Evolutionary conservation across 2,329 filamentous ascomycete genomes (phyloP).

Genomic region (Whalleya microplaca): DNA sequence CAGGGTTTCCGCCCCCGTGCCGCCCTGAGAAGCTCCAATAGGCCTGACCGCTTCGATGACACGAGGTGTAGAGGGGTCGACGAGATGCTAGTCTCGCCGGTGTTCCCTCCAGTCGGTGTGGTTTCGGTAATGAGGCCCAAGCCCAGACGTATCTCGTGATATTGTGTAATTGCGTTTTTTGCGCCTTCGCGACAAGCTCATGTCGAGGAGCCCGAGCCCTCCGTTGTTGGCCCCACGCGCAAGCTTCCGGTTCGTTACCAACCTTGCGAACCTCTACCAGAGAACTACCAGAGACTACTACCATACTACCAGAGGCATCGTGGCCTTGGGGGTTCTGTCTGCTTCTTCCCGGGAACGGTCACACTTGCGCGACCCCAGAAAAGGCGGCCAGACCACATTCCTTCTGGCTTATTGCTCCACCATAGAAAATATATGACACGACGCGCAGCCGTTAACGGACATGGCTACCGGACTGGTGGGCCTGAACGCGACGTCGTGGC

Average conservation of each 20-base stretch:
- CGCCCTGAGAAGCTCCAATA: not conserved
- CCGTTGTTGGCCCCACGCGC: constrained; percentile 17
- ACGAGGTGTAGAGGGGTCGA: constrained; percentile 15
- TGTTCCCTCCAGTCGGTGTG: constrained; percentile 24
- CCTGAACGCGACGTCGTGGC: constrained; percentile 22
- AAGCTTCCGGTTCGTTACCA: constrained; percentile 30
- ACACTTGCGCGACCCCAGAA: constrained; percentile 19
- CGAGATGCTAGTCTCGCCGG: constrained; percentile 13
- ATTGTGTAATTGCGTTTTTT: constrained; percentile 20
- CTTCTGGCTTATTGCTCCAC: constrained; percentile 24
- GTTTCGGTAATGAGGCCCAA: constrained; percentile 25
- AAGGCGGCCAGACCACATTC: constrained; percentile 20
- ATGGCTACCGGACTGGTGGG: constrained; percentile 10
- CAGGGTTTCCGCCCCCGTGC: not conserved
- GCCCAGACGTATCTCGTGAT: constrained; percentile 26
- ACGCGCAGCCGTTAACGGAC: constrained; percentile 31
- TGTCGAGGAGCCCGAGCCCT: constrained; percentile 12
- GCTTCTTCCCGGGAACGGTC: constrained; percentile 11
- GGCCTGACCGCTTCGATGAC: constrained; percentile 3
- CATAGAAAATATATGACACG: constrained; percentile 26
- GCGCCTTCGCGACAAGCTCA: constrained; percentile 10
- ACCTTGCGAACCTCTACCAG: constrained; percentile 11
- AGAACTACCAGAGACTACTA: too few relatives aligned
- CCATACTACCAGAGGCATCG: not conserved
- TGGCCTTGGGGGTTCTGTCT: constrained; percentile 15